These are phyloP conservation scores for Phycomyces blakesleeanus DNA, from an alignment of 192 early-diverging fungal genomes.

Conservation along the genomic window DNA sequence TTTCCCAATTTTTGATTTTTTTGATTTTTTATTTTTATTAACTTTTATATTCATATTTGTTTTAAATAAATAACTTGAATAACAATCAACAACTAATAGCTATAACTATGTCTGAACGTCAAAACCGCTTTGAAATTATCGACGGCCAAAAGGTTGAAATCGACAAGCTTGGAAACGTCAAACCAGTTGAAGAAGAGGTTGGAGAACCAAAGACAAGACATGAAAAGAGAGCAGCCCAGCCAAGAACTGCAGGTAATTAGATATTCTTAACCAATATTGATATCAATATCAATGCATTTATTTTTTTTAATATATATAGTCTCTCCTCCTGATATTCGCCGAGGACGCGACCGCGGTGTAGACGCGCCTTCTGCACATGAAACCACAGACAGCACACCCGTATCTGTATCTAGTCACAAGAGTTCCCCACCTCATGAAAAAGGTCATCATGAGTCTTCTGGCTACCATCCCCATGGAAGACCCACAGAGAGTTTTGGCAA, in stretches of 20 bases:
- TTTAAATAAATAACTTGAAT: too few relatives aligned
- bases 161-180: not conserved
- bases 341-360: not conserved
- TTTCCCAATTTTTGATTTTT: too few relatives aligned
- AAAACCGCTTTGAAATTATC: not conserved
- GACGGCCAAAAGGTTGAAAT: not conserved
- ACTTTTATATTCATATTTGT: too few relatives aligned
- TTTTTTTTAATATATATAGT: not conserved
- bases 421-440: too few relatives aligned
- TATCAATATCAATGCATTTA: not conserved
- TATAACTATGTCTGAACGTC: not conserved
- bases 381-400: not conserved
- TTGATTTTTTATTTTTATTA: too few relatives aligned
- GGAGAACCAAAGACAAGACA: not conserved
- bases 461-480: not conserved
- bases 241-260: not conserved
- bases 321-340: not conserved
- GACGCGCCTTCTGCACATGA: not conserved
- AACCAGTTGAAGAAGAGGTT: not conserved
- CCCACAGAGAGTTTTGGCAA: not conserved
- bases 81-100: too few relatives aligned
- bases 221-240: not conserved
- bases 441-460: too few relatives aligned
- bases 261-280: too few relatives aligned
- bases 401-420: too few relatives aligned